Evolutionary conservation across 2,329 filamentous ascomycete genomes (phyloP).

Genomic region (Diaporthe caulivora): DNA sequence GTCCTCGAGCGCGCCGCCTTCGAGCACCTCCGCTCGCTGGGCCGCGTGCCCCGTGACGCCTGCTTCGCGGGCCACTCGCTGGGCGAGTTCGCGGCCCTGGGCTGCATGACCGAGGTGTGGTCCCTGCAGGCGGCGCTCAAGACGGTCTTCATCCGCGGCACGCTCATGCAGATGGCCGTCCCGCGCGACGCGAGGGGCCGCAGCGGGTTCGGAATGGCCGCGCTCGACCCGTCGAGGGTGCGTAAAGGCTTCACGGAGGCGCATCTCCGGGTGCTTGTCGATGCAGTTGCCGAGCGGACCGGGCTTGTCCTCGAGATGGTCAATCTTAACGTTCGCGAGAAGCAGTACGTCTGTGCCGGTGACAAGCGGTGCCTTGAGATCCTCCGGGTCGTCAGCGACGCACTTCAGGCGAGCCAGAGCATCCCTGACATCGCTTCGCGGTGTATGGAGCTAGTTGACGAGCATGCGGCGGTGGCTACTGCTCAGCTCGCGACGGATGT

Average conservation of each 20-base stretch:
- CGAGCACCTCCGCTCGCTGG: conserved; percentile 46
- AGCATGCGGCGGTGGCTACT: conserved; percentile 45
- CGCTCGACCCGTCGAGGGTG: conserved; percentile 47
- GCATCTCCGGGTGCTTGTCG: conserved; percentile 44
- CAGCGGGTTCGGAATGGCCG: conserved; percentile 47
- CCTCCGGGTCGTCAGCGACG: conserved; percentile 96
- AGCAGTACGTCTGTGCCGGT: conserved; percentile 54
- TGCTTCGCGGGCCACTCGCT: conserved; percentile 49
- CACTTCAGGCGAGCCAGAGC: conserved; percentile 85
- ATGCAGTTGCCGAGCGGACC: conserved; percentile 42
- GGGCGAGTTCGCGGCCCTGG: conserved; percentile 48
- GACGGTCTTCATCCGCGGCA: conserved; percentile 49
- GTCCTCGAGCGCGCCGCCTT: conserved; percentile 48
- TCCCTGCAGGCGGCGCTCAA: conserved; percentile 45
- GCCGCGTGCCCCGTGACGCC: conserved; percentile 41
- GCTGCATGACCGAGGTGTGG: conserved; percentile 46
- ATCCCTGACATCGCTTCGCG: conserved; percentile 93
- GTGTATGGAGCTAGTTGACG: conserved; percentile 89
- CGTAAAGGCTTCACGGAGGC: conserved; percentile 43
- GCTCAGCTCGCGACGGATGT: conserved; percentile 20
- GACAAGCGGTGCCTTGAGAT: conserved; percentile 80
- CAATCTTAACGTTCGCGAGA: conserved; percentile 49
- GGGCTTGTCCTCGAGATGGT: conserved; percentile 49
- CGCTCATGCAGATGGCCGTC: conserved; percentile 50
- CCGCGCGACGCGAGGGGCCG: conserved; percentile 45